Evolutionary conservation across 345 rosid species (phyloP), one percentile per base, ranked within the genome.

Genomic region (Acer campestre): DNA sequence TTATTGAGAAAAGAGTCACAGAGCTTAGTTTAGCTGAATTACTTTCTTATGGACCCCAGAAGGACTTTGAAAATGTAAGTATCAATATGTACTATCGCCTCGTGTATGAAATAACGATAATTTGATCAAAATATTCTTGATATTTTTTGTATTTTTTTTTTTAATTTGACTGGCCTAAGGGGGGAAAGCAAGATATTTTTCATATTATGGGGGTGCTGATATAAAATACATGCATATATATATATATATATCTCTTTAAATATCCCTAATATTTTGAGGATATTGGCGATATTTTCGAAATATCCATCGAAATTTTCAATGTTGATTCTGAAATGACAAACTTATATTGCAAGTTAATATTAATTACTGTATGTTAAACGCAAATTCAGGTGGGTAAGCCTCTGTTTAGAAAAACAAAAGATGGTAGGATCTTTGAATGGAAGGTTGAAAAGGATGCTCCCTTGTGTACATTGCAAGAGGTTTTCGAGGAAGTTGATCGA

Each of bases 391-490:
- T 67, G 46, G 88, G 83, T 29, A 89, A 90, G 61, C 84, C 89
- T 7, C 73, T 90, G 70, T 83, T 75, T 16, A 88, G 92, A 79
- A 87, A 81, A 74, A 82, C 78, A 7, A 91, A 88, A 83, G 92
- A 92, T 77, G 97, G 93, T 68, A 79, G 84, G 67, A 81, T 92
- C 62, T 77, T 86, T 14, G 81, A 79, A 23, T 92, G 97, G 97
- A 82, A 83, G 61, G 89, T 92, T 7, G 88, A 79, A 10, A 68
- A 84, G 23, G 94, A 92, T 77, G 86, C 84, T 77, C 85, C 87
- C 56, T 59, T 92, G 1, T 90, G 93, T 82, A 86, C 90, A 35
- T 75, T 92, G 71, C 75, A 86, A 82, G 93, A 89, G 14, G 90
- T 82, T 7, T 90, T 92, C 71, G 56, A 73, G 40, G 79, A 75